Base-by-base conservation (phyloP, 345 rosid genomes). In the Pseudoturritis turrita region DNA sequence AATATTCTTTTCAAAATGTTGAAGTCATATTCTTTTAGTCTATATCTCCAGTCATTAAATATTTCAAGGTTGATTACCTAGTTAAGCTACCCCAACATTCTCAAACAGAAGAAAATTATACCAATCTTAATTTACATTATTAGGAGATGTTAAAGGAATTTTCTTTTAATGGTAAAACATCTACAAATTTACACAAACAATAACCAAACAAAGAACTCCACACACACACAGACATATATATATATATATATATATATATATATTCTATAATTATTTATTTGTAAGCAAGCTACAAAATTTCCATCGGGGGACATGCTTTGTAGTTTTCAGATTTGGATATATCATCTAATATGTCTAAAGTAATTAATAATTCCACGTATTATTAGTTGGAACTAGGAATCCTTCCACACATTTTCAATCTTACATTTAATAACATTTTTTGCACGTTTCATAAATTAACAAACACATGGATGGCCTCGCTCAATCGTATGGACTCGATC, bases 371-470 rank as follows among this genome's bases (percentile, higher is more conserved):
- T 21, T 19, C 2, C 7, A 60, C 22, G 22, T 9, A 2, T 28
- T 15, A 14, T 19, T 31, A 57, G 57, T 46, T 70, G 49, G 7
- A 49, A 70, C 28, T 46, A 58, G 39, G 5, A 49, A 70, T 39
- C 44, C 44, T 43, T 52, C 35, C 15, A 12, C 62, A 19, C 61
- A 21, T 52, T 72, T 61, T 51, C 55, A 29, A 15, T 31, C 9
- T 11, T 33, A 17, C 31, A 61, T 44, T 26, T 45, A 14, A 21
- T 23, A 12, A 11, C 61, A 46, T 65, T 21, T 56, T 28, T 26
- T 23, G 21, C 44, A 65, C 67, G 72, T 73, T 73, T 65, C 52
- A 39, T 37, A 47, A 23, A 15, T 10, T 26, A 46, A 29, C 22
- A 39, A 58, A 47, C 60, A 73, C 18, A 15, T 49, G 9, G 53